Conservation (phyloP, 306 rosid genomes). For the Echinosophora koreensis region DNA sequence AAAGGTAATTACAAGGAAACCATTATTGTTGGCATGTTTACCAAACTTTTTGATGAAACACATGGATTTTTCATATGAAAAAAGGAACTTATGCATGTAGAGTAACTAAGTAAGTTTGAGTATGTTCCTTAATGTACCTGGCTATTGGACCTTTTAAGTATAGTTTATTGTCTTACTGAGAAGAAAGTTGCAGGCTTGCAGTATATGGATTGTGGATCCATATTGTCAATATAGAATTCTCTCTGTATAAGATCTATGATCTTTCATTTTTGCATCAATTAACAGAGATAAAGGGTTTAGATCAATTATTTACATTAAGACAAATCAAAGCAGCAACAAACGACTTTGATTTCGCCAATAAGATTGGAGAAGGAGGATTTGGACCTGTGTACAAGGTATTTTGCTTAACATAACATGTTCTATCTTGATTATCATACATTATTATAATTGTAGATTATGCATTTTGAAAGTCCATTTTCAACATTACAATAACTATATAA, state of each 20-base stretch:
- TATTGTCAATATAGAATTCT: neutral
- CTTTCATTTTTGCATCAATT: slow-evolving; percentile 40
- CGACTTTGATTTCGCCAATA: slow-evolving; percentile 61
- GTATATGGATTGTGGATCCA: neutral
- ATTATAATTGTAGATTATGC: neutral
- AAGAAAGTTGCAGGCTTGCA: neutral
- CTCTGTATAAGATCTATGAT: neutral
- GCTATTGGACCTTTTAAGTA: neutral
- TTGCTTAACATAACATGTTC: neutral
- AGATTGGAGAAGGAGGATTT: slow-evolving; percentile 86
- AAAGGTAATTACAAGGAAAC: slow-evolving; percentile 42
- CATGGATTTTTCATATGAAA: neutral
- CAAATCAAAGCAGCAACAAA: slow-evolving; percentile 68
- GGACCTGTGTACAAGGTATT: slow-evolving; percentile 74
- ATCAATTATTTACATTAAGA: slow-evolving; percentile 54
- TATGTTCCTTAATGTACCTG: neutral
- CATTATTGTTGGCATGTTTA: neutral
- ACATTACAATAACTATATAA: neutral
- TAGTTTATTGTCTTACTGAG: neutral
- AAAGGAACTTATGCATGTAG: neutral
- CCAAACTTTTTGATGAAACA: neutral
- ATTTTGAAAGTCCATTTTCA: neutral
- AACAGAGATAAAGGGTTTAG: slow-evolving; percentile 57
- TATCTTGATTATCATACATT: neutral
- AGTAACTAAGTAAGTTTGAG: neutral